Percentiles rank a stretch among this genome's conserved stretches.
These are phyloP conservation scores for Ophiognomonia clavigignenti-juglandacearum DNA, from an alignment of 2,329 filamentous ascomycete species.

Conservation along the genomic window DNA sequence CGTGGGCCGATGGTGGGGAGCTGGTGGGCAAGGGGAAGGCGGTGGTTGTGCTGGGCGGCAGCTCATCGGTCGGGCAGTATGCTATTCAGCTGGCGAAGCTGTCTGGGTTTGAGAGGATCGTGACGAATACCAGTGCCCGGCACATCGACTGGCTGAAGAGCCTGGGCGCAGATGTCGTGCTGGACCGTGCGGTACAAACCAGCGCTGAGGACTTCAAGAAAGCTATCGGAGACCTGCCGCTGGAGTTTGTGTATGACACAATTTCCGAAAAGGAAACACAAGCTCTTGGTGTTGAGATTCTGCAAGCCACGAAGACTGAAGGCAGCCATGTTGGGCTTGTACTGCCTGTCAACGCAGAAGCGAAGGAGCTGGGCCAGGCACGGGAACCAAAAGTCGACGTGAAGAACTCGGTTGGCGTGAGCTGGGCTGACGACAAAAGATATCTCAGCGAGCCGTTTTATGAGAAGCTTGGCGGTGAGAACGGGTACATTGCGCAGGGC, in stretches of 20 bases:
- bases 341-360: constrained; percentile 12
- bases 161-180: constrained; percentile 18
- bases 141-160: constrained; percentile 29
- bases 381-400: constrained; percentile 6
- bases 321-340: constrained; percentile 19
- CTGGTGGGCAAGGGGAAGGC: constrained; percentile 34
- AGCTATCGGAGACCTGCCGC: constrained; percentile 21
- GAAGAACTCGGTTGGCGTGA: constrained; percentile 18
- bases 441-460: constrained; percentile 26
- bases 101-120: constrained; percentile 39
- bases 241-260: constrained; percentile 27
- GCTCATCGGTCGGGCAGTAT: constrained; percentile 34
- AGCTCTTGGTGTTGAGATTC: constrained; percentile 24
- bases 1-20: constrained; percentile 24
- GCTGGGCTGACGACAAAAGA: constrained; percentile 22
- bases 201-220: constrained; percentile 21
- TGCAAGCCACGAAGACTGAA: constrained; percentile 17
- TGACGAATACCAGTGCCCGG: constrained; percentile 29
- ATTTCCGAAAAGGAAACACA: constrained; percentile 27
- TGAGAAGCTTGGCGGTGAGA: constrained; percentile 22
- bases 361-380: constrained; percentile 16
- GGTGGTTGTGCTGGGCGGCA: constrained; percentile 31
- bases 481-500: constrained; percentile 27
- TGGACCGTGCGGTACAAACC: constrained; percentile 20
- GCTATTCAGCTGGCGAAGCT: constrained; percentile 38